These are phyloP conservation scores for Daldinia bambusicola DNA, from an alignment of 495 filamentous ascomycete genomes.

Conservation along the genomic window DNA sequence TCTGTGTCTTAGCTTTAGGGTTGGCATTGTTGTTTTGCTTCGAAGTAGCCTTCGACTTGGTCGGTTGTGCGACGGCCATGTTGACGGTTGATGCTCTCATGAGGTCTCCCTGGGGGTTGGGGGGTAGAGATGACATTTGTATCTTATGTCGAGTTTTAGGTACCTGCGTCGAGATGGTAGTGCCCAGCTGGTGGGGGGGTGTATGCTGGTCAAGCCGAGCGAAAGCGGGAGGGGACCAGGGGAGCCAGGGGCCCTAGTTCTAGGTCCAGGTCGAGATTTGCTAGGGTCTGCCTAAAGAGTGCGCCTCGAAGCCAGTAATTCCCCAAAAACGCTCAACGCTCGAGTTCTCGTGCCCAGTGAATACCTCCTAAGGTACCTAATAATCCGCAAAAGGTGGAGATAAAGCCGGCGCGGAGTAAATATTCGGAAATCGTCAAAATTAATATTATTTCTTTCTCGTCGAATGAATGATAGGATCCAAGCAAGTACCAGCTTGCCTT, in stretches of 20 bases:
- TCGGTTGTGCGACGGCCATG: conserved; percentile 65
- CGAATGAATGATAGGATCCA: conserved; percentile 62
- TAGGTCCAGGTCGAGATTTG: conserved; percentile 52
- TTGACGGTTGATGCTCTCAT: conserved; percentile 65
- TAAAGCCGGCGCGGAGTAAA: conserved; percentile 29
- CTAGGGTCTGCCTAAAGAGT: conserved; percentile 42
- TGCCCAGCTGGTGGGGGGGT: conserved; percentile 48
- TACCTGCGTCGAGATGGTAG: conserved; percentile 56
- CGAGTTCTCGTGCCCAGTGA: conserved; percentile 45
- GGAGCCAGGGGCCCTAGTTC: conserved; percentile 52
- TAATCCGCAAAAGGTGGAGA: conserved; percentile 36
- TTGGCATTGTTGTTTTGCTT: conserved; percentile 62
- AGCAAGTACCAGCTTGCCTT: conserved; percentile 66
- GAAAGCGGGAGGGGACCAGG: conserved; percentile 56
- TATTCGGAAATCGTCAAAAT: conserved; percentile 48
- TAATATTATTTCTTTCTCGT: conserved; percentile 55
- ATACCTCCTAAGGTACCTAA: conserved; percentile 15
- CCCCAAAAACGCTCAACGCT: conserved; percentile 44
- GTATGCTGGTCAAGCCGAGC: conserved; percentile 55
- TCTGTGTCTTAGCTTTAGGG: conserved; percentile 75
- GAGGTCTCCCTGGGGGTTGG: conserved; percentile 61
- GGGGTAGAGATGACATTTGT: conserved; percentile 71
- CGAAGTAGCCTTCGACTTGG: conserved; percentile 64
- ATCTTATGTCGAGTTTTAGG: conserved; percentile 53
- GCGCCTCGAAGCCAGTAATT: conserved; percentile 44